phyloP scores from a whole-genome alignment of 2,329 filamentous ascomycete genomes.

The Lasiodiplodia hormozganensis region DNA sequence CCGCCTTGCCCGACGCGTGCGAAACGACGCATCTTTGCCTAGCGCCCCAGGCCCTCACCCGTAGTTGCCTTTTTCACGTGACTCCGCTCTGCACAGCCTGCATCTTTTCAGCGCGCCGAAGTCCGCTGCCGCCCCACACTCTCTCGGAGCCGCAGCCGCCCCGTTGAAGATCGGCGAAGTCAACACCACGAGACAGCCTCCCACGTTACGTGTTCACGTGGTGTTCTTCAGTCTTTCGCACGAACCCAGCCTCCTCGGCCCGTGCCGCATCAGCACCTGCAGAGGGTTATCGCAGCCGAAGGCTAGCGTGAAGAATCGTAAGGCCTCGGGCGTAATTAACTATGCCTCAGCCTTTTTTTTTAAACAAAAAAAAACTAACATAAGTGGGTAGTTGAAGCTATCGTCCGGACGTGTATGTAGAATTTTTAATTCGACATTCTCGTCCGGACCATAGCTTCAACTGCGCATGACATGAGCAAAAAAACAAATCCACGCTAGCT shows the following conservation, averaged over 20 bases:
- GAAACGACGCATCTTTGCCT: neutral
- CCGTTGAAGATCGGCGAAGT: conserved; percentile 1
- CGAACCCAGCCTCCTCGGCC: neutral
- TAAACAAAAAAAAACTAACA: too few relatives aligned
- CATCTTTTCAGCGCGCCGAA: neutral
- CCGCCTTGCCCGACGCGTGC: conserved; percentile 7
- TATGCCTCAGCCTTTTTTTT: too few relatives aligned
- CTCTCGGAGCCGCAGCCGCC: neutral
- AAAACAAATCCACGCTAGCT: too few relatives aligned
- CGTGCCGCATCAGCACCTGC: neutral
- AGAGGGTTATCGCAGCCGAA: too few relatives aligned
- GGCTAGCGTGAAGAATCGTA: too few relatives aligned
- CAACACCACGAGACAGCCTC: neutral
- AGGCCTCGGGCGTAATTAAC: too few relatives aligned
- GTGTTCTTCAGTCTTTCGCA: neutral
- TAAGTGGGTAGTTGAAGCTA: too few relatives aligned
- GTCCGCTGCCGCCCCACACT: neutral
- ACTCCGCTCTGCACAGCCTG: neutral
- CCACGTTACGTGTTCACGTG: neutral
- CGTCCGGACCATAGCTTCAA: too few relatives aligned
- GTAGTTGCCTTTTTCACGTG: neutral
- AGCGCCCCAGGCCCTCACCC: neutral
- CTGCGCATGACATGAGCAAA: too few relatives aligned
- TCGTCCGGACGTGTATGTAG: too few relatives aligned
- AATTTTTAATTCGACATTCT: too few relatives aligned